Evolutionary conservation across 108 stramenopile species (phyloP).

Genomic region (Skeletonema tropicum): DNA sequence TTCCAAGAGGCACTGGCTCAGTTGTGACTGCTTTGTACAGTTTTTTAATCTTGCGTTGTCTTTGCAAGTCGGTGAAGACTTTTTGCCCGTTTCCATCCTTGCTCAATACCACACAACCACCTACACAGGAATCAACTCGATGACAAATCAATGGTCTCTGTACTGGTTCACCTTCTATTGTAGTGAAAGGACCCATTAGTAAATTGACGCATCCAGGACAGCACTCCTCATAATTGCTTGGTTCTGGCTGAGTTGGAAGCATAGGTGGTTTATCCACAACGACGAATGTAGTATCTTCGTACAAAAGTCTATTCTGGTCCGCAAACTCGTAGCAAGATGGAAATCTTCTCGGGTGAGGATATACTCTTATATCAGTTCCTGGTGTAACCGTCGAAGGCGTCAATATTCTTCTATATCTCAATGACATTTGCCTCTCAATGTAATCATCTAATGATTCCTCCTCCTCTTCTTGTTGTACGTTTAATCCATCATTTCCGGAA

Average conservation of each 20-base stretch:
- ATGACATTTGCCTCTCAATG: constrained; percentile 64
- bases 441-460: constrained; percentile 67
- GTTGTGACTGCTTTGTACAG: constrained; percentile 84
- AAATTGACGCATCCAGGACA: constrained; percentile 84
- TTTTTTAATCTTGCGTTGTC: constrained; percentile 84
- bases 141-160: constrained; percentile 79
- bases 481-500: constrained; percentile 28
- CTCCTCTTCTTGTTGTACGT: constrained; percentile 32
- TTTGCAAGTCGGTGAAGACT: constrained; percentile 78
- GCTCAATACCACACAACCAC: constrained; percentile 87
- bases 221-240: constrained; percentile 85
- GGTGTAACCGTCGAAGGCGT: constrained; percentile 65
- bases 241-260: constrained; percentile 90
- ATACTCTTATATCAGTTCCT: constrained; percentile 83
- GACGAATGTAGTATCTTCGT: constrained; percentile 89
- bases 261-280: constrained; percentile 92
- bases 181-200: constrained; percentile 76
- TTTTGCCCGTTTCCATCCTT: constrained; percentile 87
- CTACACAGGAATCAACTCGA: constrained; percentile 87
- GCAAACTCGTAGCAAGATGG: constrained; percentile 77
- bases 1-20: constrained; percentile 80
- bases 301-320: constrained; percentile 51
- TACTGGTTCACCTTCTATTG: constrained; percentile 65
- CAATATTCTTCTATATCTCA: constrained; percentile 77
- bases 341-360: constrained; percentile 82